Evolutionary conservation across 2,329 filamentous ascomycete species (phyloP), one percentile per base, ranked within the genome.

Genomic region (Achaetomium macrosporum): DNA sequence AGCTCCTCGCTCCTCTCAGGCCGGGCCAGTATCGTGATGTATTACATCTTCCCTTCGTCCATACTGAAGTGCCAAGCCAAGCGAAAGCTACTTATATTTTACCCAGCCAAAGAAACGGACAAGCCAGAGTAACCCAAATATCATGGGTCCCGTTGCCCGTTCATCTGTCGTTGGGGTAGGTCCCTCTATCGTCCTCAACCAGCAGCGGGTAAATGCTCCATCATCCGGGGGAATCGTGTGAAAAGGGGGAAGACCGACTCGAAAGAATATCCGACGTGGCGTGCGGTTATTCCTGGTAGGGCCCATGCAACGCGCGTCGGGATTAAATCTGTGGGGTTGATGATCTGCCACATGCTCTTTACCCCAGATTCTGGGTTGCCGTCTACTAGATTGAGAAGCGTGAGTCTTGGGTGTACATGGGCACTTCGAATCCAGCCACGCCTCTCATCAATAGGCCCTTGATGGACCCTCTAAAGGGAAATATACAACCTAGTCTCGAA

Each of bases 21-120:
- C n/a, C n/a, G n/a, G n/a, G n/a, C n/a, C n/a, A n/a, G n/a, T n/a
- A n/a, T n/a, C n/a, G n/a, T n/a, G n/a, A n/a, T n/a, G n/a, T n/a
- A n/a, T n/a, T 31, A 19, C n/a, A 9, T n/a, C 5, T 51, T 56
- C 54, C 54, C 45, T 44, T 57, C 36, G 43, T 31, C 52, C 53
- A 53, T 30, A 47, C 5, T 8, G 16, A 13, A 29, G 19, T 15
- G 15, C 42, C 30, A 25, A 25, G 25, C 25, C 25, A 25, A 25
- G 25, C 25, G 25, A n/a, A n/a, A 19, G 42, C 29, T 25, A 19
- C 19, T 5, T 8, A 15, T 29, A 17, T 10, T 59, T 54, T 59
- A 59, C 20, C 57, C 57, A 57, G 17, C 39, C 41, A 49, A 30
- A 37, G 29, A 16, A n/a, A 29, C 4, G 19, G 42, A 11, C 30